Evolutionary conservation across 2,329 filamentous ascomycete genomes (phyloP).

Genomic region (Cladophialophora chaetospira): DNA sequence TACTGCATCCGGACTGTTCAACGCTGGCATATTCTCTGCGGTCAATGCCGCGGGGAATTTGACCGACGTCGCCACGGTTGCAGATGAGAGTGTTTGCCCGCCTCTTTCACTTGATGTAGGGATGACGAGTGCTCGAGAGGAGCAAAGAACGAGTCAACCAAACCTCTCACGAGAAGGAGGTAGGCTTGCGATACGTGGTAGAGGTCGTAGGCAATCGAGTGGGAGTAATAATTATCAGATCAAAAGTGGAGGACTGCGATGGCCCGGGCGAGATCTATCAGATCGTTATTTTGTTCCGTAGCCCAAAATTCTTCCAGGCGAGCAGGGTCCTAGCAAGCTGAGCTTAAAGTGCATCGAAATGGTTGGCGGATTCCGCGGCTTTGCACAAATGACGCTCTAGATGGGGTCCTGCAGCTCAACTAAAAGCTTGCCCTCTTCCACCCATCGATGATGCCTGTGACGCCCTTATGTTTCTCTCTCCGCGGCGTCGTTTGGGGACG

Average conservation of each 20-base stretch:
- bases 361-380: slow-evolving; percentile 2
- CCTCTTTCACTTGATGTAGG: neutral
- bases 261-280: slow-evolving; percentile 20
- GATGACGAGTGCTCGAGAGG: neutral
- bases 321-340: slow-evolving; percentile 11
- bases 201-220: slow-evolving; percentile 1
- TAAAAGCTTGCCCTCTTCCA: neutral
- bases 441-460: neutral
- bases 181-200: neutral
- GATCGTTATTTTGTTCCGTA: slow-evolving; percentile 22
- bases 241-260: slow-evolving; percentile 10
- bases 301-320: neutral
- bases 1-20: slow-evolving; percentile 40
- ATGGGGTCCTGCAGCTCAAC: neutral
- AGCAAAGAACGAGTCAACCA: neutral
- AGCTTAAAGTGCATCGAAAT: too few relatives aligned
- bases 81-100: slow-evolving; percentile 10
- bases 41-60: slow-evolving; percentile 35
- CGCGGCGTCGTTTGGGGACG: neutral
- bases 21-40: slow-evolving; percentile 33
- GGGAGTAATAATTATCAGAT: slow-evolving; percentile 14
- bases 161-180: neutral
- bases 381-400: slow-evolving; percentile 14
- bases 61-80: slow-evolving; percentile 34
- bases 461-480: neutral